Base-by-base conservation (phyloP, 2,329 filamentous ascomycete species). In the Colletotrichum lupini region DNA sequence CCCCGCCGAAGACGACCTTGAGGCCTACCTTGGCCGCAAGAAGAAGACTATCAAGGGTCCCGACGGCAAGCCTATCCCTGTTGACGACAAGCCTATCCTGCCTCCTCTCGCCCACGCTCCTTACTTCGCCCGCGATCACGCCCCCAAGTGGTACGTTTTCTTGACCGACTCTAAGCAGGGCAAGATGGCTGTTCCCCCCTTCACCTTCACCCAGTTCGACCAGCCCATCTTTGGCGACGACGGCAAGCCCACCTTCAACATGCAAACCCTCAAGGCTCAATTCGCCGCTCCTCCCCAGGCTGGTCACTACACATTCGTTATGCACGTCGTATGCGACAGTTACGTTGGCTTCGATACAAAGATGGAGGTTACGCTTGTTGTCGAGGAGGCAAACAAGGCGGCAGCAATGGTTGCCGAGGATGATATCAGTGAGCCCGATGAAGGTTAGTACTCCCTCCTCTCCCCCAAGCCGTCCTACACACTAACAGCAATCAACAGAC, bases 391-490 rank as follows among this genome's bases (percentile, higher is more conserved):
- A 42, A 93, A 91, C 83, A 97, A 96, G 85, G 95, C 94, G 5
- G 92, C 90, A 24, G 90, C 93, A 77, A 92, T 97, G 80, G 90
- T 91, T 65, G 93, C 92, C 60, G 95, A 98, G 77, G 97, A 98
- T 78, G 97, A 99, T 72, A 99, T 99, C 77, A 97, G 94, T 81
- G 97, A 99, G 82, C 97, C 97, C 46, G 97, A 98, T 76, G 97
- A 99, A 87, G 97, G 97, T 98, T 88, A 64, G 58, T 35, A 12
- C 62, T 56, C 35, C 46, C 30, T 4, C 58, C 72, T 60, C 55
- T 68, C 76, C 83, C 71, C 11, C 56, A 49, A 63, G 67, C n/a
- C 56, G 14, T 2, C 26, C 5, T 26, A 28, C 12, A 24, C 9
- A 26, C 80, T 82, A 77, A 83, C 74, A 24, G 7, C 5, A 5